Conservation (phyloP, 2,329 filamentous ascomycete species). For the Fusarium burgessii region DNA sequence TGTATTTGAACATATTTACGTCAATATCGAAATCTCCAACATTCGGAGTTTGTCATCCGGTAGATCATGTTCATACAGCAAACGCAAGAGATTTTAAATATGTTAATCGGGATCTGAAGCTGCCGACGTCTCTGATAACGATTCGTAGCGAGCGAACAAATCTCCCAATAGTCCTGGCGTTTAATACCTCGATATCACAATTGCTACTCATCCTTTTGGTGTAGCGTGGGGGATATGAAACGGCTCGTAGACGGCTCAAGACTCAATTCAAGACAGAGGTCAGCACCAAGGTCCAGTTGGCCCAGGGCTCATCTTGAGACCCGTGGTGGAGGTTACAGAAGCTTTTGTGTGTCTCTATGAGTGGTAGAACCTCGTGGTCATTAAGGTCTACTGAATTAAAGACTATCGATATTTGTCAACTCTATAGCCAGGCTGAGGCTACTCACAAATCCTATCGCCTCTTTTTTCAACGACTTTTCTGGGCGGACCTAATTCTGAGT, state of each 20-base stretch:
- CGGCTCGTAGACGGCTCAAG: conserved; percentile 23
- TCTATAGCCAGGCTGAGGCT: conserved; percentile 7
- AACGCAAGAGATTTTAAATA: conserved; percentile 14
- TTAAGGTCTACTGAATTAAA: background rate
- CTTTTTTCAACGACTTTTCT: conserved; percentile 33
- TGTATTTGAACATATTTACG: conserved; percentile 2
- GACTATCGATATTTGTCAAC: background rate
- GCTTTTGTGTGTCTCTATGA: background rate
- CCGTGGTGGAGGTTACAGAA: conserved; percentile 23
- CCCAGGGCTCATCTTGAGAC: conserved; percentile 18
- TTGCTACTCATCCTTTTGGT: background rate
- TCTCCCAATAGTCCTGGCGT: conserved; percentile 1
- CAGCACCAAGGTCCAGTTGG: conserved; percentile 34
- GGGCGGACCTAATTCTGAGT: conserved; percentile 1
- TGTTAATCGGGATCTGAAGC: conserved; percentile 30
- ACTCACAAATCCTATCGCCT: conserved; percentile 24
- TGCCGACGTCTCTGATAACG: conserved; percentile 20
- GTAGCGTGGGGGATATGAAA: conserved; percentile 30
- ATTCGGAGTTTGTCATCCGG: conserved; percentile 20
- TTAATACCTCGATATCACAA: conserved; percentile 11
- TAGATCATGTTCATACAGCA: conserved; percentile 19
- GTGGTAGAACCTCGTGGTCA: conserved; percentile 10
- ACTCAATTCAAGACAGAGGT: conserved; percentile 9
- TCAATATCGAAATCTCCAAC: background rate
- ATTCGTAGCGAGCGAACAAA: background rate